Conservation (phyloP, 768 basidiomycete genomes). For the Rhizopogon roseolus region DNA sequence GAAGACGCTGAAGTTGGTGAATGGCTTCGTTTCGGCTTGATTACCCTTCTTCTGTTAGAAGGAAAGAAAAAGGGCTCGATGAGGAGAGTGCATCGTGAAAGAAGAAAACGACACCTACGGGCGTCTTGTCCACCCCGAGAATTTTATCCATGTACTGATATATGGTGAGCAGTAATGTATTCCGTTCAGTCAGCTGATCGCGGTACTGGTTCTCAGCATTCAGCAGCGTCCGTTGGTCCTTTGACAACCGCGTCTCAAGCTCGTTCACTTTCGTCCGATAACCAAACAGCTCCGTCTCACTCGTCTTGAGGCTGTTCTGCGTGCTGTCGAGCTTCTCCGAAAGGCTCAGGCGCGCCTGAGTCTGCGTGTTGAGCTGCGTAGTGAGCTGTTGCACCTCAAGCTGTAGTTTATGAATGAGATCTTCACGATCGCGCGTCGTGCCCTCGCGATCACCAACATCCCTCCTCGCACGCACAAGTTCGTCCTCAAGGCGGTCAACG, state of each 20-base stretch:
- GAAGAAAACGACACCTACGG: conserved; percentile 44
- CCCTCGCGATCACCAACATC: conserved; percentile 68
- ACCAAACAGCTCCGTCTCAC: conserved; percentile 62
- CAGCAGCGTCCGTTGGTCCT: conserved; percentile 74
- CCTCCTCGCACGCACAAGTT: conserved; percentile 63
- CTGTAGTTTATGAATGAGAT: conserved; percentile 68
- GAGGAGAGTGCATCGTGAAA: not conserved
- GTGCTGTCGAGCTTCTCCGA: conserved; percentile 84
- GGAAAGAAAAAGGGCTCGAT: not conserved
- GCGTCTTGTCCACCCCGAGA: conserved; percentile 81
- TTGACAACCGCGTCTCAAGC: conserved; percentile 74
- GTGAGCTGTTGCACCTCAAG: conserved; percentile 79
- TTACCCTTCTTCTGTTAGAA: conserved; percentile 63
- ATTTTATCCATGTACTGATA: conserved; percentile 96
- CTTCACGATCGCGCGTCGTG: conserved; percentile 63
- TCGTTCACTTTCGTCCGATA: conserved; percentile 64
- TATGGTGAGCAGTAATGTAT: conserved; percentile 85
- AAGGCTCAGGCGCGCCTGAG: conserved; percentile 80
- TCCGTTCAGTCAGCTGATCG: conserved; percentile 90
- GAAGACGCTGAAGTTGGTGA: conserved; percentile 91
- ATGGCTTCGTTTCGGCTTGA: conserved; percentile 83
- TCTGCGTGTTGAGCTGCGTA: conserved; percentile 74
- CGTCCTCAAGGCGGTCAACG: conserved; percentile 73
- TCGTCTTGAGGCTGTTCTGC: conserved; percentile 54
- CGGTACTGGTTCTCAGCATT: conserved; percentile 76